A percentile compares a stretch with the other conserved stretches of the same genome.
These are phyloP conservation scores for Backusella parvicylindrica DNA, from an alignment of 192 early-diverging fungal species.

Conservation along the genomic window DNA sequence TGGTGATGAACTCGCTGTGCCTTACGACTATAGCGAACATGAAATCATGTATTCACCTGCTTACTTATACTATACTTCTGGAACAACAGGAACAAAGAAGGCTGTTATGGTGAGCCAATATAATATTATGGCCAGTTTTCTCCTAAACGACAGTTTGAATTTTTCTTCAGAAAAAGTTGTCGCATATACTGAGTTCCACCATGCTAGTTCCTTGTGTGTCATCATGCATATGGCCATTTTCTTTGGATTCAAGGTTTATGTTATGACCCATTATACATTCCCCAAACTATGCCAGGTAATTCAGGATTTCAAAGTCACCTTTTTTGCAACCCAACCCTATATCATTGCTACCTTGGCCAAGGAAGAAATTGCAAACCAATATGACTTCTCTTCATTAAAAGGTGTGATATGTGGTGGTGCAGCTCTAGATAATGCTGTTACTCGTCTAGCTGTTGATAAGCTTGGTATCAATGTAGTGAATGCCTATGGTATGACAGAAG, in stretches of 20 bases:
- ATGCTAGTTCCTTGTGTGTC: not conserved
- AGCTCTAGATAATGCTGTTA: not conserved
- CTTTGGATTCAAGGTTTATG: not conserved
- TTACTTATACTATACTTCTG: slow-evolving; percentile 4
- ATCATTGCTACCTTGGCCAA: not conserved
- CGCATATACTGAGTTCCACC: not conserved
- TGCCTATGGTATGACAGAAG: not conserved
- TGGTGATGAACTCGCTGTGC: not conserved
- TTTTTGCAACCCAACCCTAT: not conserved
- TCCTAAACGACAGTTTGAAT: not conserved
- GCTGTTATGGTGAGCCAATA: not conserved
- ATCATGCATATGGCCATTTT: not conserved
- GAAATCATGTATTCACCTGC: not conserved
- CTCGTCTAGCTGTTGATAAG: not conserved
- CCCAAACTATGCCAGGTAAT: slow-evolving; percentile 7
- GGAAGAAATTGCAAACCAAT: not conserved
- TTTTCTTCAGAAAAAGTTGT: not conserved
- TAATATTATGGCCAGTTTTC: not conserved
- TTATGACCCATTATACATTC: slow-evolving; percentile 3
- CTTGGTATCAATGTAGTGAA: not conserved
- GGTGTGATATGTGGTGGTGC: not conserved
- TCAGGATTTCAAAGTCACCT: not conserved
- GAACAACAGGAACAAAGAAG: slow-evolving; percentile 1
- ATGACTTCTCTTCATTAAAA: not conserved
- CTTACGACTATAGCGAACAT: not conserved